Base-by-base conservation (phyloP, 2,329 filamentous ascomycete species). In the Sporothrix schenckii region DNA sequence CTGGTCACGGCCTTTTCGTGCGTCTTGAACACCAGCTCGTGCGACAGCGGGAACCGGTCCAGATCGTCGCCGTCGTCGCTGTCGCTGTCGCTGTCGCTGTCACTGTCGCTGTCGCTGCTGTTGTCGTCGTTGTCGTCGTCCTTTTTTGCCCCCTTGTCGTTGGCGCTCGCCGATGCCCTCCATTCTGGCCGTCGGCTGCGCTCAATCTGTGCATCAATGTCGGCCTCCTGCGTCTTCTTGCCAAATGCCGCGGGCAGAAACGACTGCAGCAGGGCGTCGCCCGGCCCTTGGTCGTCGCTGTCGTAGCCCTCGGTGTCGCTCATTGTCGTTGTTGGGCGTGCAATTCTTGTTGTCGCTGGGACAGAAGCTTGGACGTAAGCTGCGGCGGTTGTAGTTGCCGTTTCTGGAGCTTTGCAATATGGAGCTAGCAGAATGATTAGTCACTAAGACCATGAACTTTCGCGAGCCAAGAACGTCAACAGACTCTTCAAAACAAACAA, bases 21-120 rank as follows among this genome's bases (percentile, higher is more conserved):
- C 16, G 94, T 97, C 81, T 96, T 97, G 78, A 98, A 85, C 39
- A 97, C 83, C 79, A 99, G 87, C 80, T 97, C 94, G 78, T 99
- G 95, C 6, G 95, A 96, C 14, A 96, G 89, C 1, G 95, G 95
- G 74, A 90, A 97, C 75, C 97, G 92, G 76, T 97, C 93, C 63
- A 92, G 92, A 41, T 94, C 92, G 27, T 93, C 84, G 66, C 88
- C 87, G 34, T 88, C 84, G 65, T 88, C 87, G 27, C 86, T 84
- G 63, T 88, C 85, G 74, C 83, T 77, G 67, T 81, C 77, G 60
- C 80, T 79, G 56, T 79, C 77, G 67, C 76, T 71, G 58, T 80
- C 76, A 69, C 75, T 70, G 24, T 73, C 75, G 30, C 72, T 73
- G 24, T 69, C 67, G 21, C 72, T 44, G 67, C 72, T 72, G 39